Base-by-base conservation (phyloP, 169 alveolate genomes). In the Eimeria zaria region DNA sequence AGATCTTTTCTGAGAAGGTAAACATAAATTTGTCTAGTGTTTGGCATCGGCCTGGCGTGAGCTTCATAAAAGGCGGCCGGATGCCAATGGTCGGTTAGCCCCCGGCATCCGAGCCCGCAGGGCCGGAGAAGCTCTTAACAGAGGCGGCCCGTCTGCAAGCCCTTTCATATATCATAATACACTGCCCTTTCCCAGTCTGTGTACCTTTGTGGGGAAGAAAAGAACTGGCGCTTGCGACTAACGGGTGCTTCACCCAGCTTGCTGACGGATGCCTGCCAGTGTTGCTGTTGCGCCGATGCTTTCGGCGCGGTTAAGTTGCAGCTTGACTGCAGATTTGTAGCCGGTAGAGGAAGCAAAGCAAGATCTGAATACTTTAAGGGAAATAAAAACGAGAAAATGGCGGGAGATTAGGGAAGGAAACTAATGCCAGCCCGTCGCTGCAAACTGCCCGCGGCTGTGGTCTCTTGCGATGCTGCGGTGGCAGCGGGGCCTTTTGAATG, bases 401-500 rank as follows among this genome's bases (percentile, higher is more conserved):
- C 14, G 36, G 64, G 91, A 33, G 30, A 83, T 33, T 48, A 55
- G 24, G 91, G 27, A 36, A 55, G 67, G 69, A 83, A 83, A 55
- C 71, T 48, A 53, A 18, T 33, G 55, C 73, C 91, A 53, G 69
- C 24, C 91, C 53, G 67, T n/a, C 53, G 69, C 74, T 83, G 91
- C 73, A 83, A 55, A 55, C 48, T 55, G 48, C 73, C 60, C 74
- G 74, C 91, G 74, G 91, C 91, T 48, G 55, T 55, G 91, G 91
- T 83, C 91, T 30, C 91, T 46, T 36, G 48, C 55, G 74, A 36
- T 24, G 53, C 55, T 55, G 73, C 44, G 73, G 91, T 55, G 91
- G 91, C 91, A 83, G 91, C 73, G 91, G 91, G 46, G 73, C 69
- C 55, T 51, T 33, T 58, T 22, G 44, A 83, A 7, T 53, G 74